These are phyloP conservation scores for Amyloporia xantha DNA, from an alignment of 768 basidiomycete species.

Conservation along the genomic window DNA sequence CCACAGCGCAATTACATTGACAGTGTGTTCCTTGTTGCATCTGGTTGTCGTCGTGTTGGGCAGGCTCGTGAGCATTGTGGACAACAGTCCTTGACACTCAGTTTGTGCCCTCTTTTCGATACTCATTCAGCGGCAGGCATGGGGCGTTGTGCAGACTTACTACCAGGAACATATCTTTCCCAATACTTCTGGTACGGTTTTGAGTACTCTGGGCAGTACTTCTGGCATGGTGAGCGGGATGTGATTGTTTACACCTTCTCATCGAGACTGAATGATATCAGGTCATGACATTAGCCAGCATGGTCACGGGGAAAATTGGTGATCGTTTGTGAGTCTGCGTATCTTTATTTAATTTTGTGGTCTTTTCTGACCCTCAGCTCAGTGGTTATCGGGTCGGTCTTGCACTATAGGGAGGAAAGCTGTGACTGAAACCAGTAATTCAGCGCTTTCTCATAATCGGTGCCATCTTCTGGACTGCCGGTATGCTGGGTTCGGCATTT, in stretches of 20 bases:
- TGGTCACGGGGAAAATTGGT: conserved; percentile 16
- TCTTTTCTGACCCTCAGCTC: no score
- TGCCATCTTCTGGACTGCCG: conserved; percentile 19
- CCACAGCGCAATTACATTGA: background rate
- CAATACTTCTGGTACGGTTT: conserved; percentile 15
- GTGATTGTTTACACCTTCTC: background rate
- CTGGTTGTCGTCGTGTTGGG: conserved; percentile 8
- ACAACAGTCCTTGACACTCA: conserved; percentile 11
- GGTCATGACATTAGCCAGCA: conserved; percentile 17
- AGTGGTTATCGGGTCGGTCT: conserved; percentile 19
- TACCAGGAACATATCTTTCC: conserved; percentile 23
- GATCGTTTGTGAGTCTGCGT: conserved; percentile 17
- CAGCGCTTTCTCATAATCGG: conserved; percentile 16
- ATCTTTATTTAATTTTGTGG: background rate
- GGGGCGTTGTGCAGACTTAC: conserved; percentile 31
- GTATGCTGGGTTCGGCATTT: conserved; percentile 17
- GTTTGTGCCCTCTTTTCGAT: conserved; percentile 18
- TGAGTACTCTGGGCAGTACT: conserved; percentile 16
- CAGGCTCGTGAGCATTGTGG: conserved; percentile 20
- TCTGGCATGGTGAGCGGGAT: conserved; percentile 14
- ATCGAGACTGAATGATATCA: background rate
- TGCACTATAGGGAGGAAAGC: no score
- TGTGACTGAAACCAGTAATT: no score
- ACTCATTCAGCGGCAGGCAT: conserved; percentile 18
- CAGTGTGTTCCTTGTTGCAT: background rate